phyloP scores from a whole-genome alignment of 495 filamentous ascomycete genomes.

The Daldinia childiae region DNA sequence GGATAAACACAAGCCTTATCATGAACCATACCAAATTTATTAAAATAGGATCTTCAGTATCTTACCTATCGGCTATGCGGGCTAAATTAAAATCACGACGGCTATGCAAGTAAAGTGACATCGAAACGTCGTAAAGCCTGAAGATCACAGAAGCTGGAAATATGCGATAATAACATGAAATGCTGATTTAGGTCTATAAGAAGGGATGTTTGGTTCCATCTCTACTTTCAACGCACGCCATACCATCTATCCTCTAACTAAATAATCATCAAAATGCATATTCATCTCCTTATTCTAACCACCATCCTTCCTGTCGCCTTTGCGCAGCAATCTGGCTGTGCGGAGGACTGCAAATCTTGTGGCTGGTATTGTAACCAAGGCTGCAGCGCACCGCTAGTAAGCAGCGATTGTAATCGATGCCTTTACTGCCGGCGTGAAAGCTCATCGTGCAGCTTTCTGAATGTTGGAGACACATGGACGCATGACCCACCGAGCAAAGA shows the following conservation, averaged over 20 bases:
- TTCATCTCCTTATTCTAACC: slow-evolving; percentile 16
- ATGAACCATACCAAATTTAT: slow-evolving; percentile 9
- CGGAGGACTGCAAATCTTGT: slow-evolving; percentile 17
- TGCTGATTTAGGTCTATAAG: background rate
- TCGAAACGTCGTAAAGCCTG: background rate
- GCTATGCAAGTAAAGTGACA: slow-evolving; percentile 10
- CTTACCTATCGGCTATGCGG: slow-evolving; percentile 16
- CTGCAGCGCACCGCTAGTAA: slow-evolving; percentile 17
- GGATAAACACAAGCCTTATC: background rate
- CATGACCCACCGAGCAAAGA: slow-evolving; percentile 28
- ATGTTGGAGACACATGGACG: slow-evolving; percentile 23
- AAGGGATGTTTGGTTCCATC: slow-evolving; percentile 5
- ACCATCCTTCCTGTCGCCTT: slow-evolving; percentile 1
- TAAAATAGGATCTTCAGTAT: slow-evolving; percentile 4
- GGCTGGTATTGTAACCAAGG: slow-evolving; percentile 39
- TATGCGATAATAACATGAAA: slow-evolving; percentile 15
- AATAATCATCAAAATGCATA: slow-evolving; percentile 2
- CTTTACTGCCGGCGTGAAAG: slow-evolving; percentile 44
- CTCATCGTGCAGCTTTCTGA: slow-evolving; percentile 30
- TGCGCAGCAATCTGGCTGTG: slow-evolving; percentile 1
- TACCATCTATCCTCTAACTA: background rate
- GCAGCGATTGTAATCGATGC: slow-evolving; percentile 26
- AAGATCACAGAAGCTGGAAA: slow-evolving; percentile 10
- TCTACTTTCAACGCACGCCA: background rate
- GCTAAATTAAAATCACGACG: slow-evolving; percentile 27